A percentile compares a stretch with the other conserved stretches of the same genome.
phyloP scores from a whole-genome alignment of 768 basidiomycete genomes.

The Mycena indigotica region DNA sequence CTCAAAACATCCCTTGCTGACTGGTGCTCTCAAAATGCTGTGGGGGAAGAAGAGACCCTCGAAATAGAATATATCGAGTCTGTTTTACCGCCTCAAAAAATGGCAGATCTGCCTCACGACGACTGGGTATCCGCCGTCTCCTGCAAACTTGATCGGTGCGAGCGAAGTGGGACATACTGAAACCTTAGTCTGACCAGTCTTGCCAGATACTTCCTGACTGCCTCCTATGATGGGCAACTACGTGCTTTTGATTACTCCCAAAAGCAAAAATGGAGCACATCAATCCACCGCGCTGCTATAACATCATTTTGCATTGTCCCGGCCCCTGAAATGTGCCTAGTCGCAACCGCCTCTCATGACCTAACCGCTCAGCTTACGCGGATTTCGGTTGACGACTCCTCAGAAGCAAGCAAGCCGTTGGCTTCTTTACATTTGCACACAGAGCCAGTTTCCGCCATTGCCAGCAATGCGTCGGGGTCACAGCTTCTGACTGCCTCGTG shows the following conservation, averaged over 20 bases:
- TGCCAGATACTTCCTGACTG: conserved; percentile 68
- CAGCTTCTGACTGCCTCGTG: conserved; percentile 83
- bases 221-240: conserved; percentile 79
- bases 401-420: conserved; percentile 42
- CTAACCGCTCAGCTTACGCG: conserved; percentile 64
- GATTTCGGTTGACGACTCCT: conserved; percentile 32
- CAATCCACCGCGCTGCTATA: conserved; percentile 65
- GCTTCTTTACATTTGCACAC: conserved; percentile 86
- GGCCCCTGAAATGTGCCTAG: conserved; percentile 34
- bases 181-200: no score
- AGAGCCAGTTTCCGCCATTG: conserved; percentile 72
- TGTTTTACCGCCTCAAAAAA: conserved; percentile 81
- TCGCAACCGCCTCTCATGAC: conserved; percentile 81
- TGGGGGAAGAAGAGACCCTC: conserved; percentile 87
- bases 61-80: conserved; percentile 93
- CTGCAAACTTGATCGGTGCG: conserved; percentile 58
- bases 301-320: conserved; percentile 65
- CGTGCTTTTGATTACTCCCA: conserved; percentile 76
- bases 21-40: conserved; percentile 71
- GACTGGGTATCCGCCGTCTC: conserved; percentile 92
- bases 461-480: conserved; percentile 54
- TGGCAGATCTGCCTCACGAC: conserved; percentile 79
- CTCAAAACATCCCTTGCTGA: conserved; percentile 69
- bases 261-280: conserved; percentile 49
- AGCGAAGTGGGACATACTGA: no score